Base-by-base conservation (phyloP, 1,139 yeast species). In the Yamadazyma sp. region DNA sequence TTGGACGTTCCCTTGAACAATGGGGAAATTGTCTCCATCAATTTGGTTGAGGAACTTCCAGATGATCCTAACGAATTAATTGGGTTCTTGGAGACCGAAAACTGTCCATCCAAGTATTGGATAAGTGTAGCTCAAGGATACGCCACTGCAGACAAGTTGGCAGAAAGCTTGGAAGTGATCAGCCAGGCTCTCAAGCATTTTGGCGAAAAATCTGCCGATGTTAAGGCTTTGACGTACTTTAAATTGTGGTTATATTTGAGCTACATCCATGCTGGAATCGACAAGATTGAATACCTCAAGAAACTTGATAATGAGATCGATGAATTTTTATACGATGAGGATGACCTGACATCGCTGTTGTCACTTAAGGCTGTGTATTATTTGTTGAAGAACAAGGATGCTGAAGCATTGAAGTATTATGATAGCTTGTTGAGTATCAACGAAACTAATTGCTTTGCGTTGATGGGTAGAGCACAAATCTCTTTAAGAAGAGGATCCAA, bases 21-120 rank as follows among this genome's bases (percentile, higher is more conserved):
- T 47, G 87, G 83, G 38, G 88, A 84, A 59, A 79, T 84, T 48
- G 92, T 84, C 44, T 74, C 81, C 42, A 79, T 86, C 48, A 86
- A 79, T 61, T 74, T 73, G 43, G 67, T 70, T 33, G 78, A 77
- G 34, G 98, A 91, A 56, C 69, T 91, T 44, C 95, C 96, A 1
- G 96, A 87, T 17, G 96, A 89, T 58, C 86, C 96, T 5, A 75
- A 80, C 39, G 98, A 92, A 55, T 72, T 92, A 50, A 82, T 86
- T 50, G 77, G 79, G 29, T 75, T 92, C 48, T 69, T 92, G 49
- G 83, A 84, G 46, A 87, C 86, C 47, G 97, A 89, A 62, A 77
- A 76, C 42, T 83, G 94, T 46, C 81, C 79, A 25, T 72, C 77
- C 38, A 81, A 83, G 55, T 87, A 81, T 63, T 92, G 98, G 98